Base-by-base conservation (phyloP, 164 flowering plant genomes). In the Protea cynaroides region DNA sequence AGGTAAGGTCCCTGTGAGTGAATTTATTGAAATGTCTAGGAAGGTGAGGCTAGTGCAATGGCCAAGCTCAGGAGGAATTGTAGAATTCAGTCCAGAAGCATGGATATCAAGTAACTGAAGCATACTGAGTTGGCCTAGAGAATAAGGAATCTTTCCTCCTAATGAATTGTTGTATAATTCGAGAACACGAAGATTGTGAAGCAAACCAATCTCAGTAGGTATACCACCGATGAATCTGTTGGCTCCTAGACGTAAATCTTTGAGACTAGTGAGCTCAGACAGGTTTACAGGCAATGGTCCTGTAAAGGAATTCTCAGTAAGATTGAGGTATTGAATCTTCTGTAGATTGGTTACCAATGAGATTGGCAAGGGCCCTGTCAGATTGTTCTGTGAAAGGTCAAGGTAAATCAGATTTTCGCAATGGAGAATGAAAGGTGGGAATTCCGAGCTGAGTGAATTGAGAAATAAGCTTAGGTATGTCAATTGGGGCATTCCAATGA, bases 401-500 rank as follows among this genome's bases (percentile, higher is more conserved):
- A 82, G 76, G 58, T 22, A 73, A 3, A 67, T 71, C 34, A 82
- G 65, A 22, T 74, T 82, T 13, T 12, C 37, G 54, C 77, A 82
- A 4, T 58, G 40, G 24, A 56, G 58, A 24, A 79, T 72, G 74
- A 79, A 82, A 10, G 65, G 37, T 7, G 85, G 85, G 53, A 82
- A 70, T 1, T 72, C 75, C 21, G 64, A 58, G 0, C 29, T n/a
- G 44, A 77, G 60, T 22, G 44, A 15, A 49, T 82, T 77, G 51
- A 46, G 38, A 56, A 4, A 63, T 8, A 79, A 64, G 49, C 68
- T 59, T 46, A 82, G 81, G 54, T 66, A 25, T 7, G 71, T 76
- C 24, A 80, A 58, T 15, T 53, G 21, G 18, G 81, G 78, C 79
- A 82, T 70, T 54, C 52, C 15, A 13, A 70, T 34, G 29, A 71